Percentiles rank a stretch among this genome's conserved stretches.
phyloP scores from a whole-genome alignment of 768 basidiomycete species.

The Coprinellus aureogranulatus region DNA sequence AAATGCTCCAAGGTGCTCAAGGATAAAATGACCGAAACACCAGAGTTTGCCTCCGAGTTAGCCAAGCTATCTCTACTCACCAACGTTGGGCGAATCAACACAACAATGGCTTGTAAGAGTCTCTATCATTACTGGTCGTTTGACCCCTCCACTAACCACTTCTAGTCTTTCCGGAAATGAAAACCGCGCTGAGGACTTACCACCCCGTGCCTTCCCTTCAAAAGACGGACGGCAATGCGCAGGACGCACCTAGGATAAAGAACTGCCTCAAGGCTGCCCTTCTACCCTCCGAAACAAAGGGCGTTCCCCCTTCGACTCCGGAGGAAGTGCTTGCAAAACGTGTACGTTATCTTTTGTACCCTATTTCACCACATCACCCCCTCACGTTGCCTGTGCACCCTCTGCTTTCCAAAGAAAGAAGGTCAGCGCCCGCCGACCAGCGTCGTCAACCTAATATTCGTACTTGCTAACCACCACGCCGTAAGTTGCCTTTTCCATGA shows the following conservation, averaged over 20 bases:
- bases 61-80: constrained; percentile 82
- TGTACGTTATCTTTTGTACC: constrained; percentile 39
- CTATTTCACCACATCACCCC: constrained; percentile 5
- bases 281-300: constrained; percentile 65
- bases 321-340: constrained; percentile 67
- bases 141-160: constrained; percentile 21
- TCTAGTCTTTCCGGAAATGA: constrained; percentile 90
- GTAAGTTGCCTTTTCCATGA: constrained; percentile 43
- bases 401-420: constrained; percentile 40
- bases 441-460: constrained; percentile 82
- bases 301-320: constrained; percentile 67
- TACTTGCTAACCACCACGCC: constrained; percentile 73
- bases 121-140: constrained; percentile 13
- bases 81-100: constrained; percentile 90
- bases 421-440: constrained; percentile 77
- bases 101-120: constrained; percentile 79
- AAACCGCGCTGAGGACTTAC: constrained; percentile 84
- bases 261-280: constrained; percentile 83
- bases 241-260: constrained; percentile 90
- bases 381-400: constrained; percentile 9
- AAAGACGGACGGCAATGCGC: constrained; percentile 83
- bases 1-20: constrained; percentile 87
- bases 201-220: constrained; percentile 89
- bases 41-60: constrained; percentile 74
- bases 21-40: constrained; percentile 82